Conservation (phyloP, 2,329 filamentous ascomycete genomes). For the Neofusicoccum umdonicola region DNA sequence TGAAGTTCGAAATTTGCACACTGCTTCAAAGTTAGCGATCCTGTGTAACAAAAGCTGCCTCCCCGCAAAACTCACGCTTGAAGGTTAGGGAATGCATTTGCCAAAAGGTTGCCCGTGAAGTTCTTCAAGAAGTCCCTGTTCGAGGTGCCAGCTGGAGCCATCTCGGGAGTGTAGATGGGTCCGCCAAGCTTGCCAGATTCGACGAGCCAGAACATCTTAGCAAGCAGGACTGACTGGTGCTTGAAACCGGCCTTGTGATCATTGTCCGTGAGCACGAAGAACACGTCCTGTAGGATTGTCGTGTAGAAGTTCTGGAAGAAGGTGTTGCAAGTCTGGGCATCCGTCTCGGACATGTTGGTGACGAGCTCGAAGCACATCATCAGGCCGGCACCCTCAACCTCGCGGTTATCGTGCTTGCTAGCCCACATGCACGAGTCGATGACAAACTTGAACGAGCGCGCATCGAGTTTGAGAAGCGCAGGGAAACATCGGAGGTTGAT, state of each 20-base stretch:
- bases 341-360: constrained; percentile 93
- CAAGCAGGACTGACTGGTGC: constrained; percentile 89
- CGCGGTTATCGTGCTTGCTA: constrained; percentile 99
- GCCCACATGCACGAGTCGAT: constrained; percentile 99
- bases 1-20: constrained; percentile 83
- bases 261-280: constrained; percentile 95
- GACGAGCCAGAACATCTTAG: constrained; percentile 96
- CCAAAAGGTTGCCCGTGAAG: constrained; percentile 80
- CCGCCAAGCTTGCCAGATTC: constrained; percentile 85
- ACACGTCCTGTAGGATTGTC: constrained; percentile 92
- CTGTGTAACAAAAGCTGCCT: background rate
- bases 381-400: constrained; percentile 92
- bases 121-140: constrained; percentile 89
- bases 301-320: constrained; percentile 99
- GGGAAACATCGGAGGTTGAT: constrained; percentile 99
- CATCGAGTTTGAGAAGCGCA: constrained; percentile 88
- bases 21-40: constrained; percentile 47
- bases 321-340: constrained; percentile 78
- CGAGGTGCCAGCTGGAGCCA: constrained; percentile 76
- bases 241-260: constrained; percentile 99
- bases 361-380: constrained; percentile 98
- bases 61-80: constrained; percentile 64
- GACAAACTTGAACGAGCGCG: constrained; percentile 97
- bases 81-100: constrained; percentile 90
- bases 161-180: constrained; percentile 81